phyloP scores from a whole-genome alignment of 257 asterid genomes.

The Misopates orontium region DNA sequence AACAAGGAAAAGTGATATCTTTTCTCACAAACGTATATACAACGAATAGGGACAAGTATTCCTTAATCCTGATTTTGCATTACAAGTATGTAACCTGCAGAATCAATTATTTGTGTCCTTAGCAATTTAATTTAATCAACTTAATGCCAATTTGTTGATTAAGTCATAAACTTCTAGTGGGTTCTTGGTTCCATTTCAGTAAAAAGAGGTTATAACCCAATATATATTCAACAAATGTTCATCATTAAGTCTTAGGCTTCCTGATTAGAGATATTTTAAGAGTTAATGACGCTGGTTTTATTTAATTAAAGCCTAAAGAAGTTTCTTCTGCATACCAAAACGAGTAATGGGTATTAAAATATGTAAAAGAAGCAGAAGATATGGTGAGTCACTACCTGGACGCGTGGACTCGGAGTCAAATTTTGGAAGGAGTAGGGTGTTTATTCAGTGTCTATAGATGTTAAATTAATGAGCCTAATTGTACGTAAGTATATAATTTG shows the following conservation, averaged over 20 bases:
- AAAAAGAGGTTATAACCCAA: slow-evolving; percentile 41
- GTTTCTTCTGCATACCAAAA: slow-evolving; percentile 45
- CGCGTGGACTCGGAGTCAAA: slow-evolving; percentile 43
- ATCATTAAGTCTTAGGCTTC: slow-evolving; percentile 20
- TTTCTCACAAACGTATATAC: slow-evolving; percentile 15
- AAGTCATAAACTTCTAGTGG: slow-evolving; percentile 33
- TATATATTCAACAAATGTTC: slow-evolving; percentile 39
- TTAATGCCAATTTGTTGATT: background rate
- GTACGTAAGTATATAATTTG: slow-evolving; percentile 65
- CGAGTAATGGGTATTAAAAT: slow-evolving; percentile 43
- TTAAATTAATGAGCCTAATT: slow-evolving; percentile 36
- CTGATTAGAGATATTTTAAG: slow-evolving; percentile 10
- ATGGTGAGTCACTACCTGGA: slow-evolving; percentile 41
- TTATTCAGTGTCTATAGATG: slow-evolving; percentile 25
- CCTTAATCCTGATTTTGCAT: slow-evolving; percentile 17
- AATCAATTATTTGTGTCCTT: background rate
- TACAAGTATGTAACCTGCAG: background rate
- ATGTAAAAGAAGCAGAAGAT: slow-evolving; percentile 25
- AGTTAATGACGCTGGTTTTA: slow-evolving; percentile 25
- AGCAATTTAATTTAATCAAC: too few species aligned
- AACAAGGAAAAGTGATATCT: slow-evolving; percentile 23
- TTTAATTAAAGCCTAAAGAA: slow-evolving; percentile 4
- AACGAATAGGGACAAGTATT: slow-evolving; percentile 27
- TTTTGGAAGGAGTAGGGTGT: slow-evolving; percentile 33
- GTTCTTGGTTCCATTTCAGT: slow-evolving; percentile 33